Percentiles rank a stretch among this genome's conserved stretches.
Conservation (phyloP, 306 rosid genomes). For the Leucaena leucocephala region DNA sequence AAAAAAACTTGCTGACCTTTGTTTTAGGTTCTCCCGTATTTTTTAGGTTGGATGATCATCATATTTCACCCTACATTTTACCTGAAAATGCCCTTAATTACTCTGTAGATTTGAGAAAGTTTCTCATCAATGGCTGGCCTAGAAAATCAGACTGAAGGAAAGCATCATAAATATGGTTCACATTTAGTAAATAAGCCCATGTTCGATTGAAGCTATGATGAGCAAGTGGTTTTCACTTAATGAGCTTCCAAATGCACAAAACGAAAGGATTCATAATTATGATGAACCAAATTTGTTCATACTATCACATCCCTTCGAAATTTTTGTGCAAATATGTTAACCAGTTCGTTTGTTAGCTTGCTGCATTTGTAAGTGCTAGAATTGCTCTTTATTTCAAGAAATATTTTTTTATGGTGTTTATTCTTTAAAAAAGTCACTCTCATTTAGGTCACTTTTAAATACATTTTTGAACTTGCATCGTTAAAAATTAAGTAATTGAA, state of each 20-base stretch:
- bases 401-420: constrained; percentile 11
- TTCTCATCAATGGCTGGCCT: constrained; percentile 25
- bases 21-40: constrained; percentile 42
- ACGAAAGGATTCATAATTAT: constrained; percentile 15
- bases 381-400: constrained; percentile 1
- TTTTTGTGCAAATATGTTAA: constrained; percentile 25
- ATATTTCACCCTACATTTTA: constrained; percentile 31
- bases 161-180: constrained; percentile 12
- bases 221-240: constrained; percentile 28
- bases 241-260: constrained; percentile 9
- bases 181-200: constrained; percentile 1
- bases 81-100: constrained; percentile 25
- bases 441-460: too few species aligned
- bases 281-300: constrained; percentile 36
- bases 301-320: constrained; percentile 22
- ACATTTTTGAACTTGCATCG: too few species aligned
- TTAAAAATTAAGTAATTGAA: too few species aligned
- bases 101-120: constrained; percentile 25
- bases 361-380: constrained; percentile 23
- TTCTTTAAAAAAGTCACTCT: too few species aligned
- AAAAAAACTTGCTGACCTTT: constrained; percentile 79
- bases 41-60: constrained; percentile 28
- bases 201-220: constrained; percentile 25
- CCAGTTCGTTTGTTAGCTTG: not conserved
- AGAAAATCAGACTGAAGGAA: constrained; percentile 38